Conservation (phyloP, 1,139 yeast genomes). For the Hansenula sp. region DNA sequence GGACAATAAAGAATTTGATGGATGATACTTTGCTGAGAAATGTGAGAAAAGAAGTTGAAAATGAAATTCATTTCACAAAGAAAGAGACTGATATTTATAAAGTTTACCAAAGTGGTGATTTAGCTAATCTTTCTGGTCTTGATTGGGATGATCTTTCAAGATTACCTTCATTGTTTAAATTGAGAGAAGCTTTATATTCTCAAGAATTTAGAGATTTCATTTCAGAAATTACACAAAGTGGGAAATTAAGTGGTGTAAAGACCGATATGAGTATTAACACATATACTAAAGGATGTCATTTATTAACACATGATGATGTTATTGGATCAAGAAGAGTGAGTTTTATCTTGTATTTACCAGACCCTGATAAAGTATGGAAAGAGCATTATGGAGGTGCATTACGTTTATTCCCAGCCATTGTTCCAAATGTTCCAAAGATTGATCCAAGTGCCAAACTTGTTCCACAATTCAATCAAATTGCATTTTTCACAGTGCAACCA, state of each 20-base stretch:
- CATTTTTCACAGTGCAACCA: constrained; percentile 93
- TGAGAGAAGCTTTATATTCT: constrained; percentile 85
- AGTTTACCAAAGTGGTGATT: constrained; percentile 91
- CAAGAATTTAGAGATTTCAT: constrained; percentile 77
- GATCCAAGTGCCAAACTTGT: constrained; percentile 68
- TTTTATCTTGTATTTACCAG: constrained; percentile 87
- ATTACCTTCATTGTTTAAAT: constrained; percentile 67
- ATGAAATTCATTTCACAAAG: constrained; percentile 82
- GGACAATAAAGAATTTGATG: constrained; percentile 68
- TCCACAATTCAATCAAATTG: constrained; percentile 94
- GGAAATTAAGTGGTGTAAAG: constrained; percentile 81
- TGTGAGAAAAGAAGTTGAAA: constrained; percentile 80
- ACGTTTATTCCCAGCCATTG: constrained; percentile 79
- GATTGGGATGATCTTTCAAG: constrained; percentile 70
- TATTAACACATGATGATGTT: constrained; percentile 94
- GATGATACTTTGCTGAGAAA: constrained; percentile 71
- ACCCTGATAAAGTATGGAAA: constrained; percentile 87
- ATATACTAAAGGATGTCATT: constrained; percentile 89
- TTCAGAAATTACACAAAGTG: constrained; percentile 83
- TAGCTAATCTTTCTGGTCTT: constrained; percentile 87
- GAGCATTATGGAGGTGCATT: constrained; percentile 89
- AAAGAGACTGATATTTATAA: constrained; percentile 97
- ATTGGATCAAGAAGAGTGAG: constrained; percentile 93
- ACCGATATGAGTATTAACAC: constrained; percentile 93
- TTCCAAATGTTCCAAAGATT: constrained; percentile 84